These are phyloP conservation scores for Daphne laureola DNA, from an alignment of 441 rosid species.

Conservation along the genomic window DNA sequence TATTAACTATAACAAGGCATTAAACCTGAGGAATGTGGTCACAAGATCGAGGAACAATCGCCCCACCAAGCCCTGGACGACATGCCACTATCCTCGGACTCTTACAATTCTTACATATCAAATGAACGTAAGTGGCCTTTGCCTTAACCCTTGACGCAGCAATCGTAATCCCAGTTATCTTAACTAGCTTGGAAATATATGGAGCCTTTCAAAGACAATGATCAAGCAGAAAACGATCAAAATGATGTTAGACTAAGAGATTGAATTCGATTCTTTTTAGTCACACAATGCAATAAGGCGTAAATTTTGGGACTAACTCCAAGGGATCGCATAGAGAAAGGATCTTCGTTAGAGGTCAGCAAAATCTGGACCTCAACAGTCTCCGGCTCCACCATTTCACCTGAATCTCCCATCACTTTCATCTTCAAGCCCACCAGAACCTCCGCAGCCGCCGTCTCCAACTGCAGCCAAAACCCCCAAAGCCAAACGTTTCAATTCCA, in stretches of 20 bases:
- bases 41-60: conserved; percentile 90
- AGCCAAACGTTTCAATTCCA: not conserved
- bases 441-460: conserved; percentile 89
- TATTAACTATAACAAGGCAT: not conserved
- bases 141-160: conserved; percentile 97
- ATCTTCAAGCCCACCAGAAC: conserved; percentile 70
- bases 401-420: conserved; percentile 64
- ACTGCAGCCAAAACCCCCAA: conserved; percentile 24
- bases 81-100: conserved; percentile 68
- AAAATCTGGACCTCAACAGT: conserved; percentile 64
- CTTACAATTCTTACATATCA: conserved; percentile 87
- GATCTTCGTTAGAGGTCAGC: conserved; percentile 77
- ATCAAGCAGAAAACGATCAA: not conserved
- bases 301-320: conserved; percentile 40
- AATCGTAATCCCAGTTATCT: conserved; percentile 86
- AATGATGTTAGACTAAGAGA: not conserved
- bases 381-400: conserved; percentile 81
- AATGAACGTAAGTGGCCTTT: conserved; percentile 77
- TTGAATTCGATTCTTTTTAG: not conserved
- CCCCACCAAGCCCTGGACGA: conserved; percentile 98
- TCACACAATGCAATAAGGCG: conserved; percentile 2
- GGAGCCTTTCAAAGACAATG: conserved; percentile 44
- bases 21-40: conserved; percentile 84
- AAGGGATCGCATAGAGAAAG: conserved; percentile 68
- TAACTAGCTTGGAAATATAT: conserved; percentile 78